These are phyloP conservation scores for Niebla homalea DNA, from an alignment of 495 filamentous ascomycete species.

Conservation along the genomic window DNA sequence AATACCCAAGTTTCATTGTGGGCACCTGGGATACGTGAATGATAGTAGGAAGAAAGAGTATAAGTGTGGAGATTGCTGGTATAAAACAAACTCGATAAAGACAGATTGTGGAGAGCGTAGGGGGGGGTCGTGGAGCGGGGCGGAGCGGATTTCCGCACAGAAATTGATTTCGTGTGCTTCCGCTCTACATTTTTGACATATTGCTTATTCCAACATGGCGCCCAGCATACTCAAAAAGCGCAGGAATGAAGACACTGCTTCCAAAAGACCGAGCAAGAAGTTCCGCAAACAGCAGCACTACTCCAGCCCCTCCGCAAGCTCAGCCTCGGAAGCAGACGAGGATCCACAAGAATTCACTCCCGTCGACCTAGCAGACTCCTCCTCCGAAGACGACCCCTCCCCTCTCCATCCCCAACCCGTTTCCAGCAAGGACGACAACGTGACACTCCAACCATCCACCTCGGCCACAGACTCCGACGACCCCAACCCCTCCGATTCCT, in stretches of 20 bases:
- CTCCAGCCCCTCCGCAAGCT: constrained; percentile 29
- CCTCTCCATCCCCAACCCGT: constrained; percentile 11
- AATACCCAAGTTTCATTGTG: no score
- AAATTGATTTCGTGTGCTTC: background rate
- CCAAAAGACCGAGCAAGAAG: constrained; percentile 37
- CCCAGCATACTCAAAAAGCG: constrained; percentile 40
- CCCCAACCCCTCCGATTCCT: constrained; percentile 6
- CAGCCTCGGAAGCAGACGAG: constrained; percentile 24
- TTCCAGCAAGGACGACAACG: background rate
- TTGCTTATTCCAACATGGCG: constrained; percentile 23
- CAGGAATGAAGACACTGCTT: constrained; percentile 32
- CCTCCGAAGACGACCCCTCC: constrained; percentile 42
- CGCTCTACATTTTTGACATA: background rate
- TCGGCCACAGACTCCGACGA: background rate
- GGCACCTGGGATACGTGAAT: no score
- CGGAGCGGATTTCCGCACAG: background rate
- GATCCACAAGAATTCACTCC: constrained; percentile 38
- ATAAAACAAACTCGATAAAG: no score
- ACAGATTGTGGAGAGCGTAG: background rate
- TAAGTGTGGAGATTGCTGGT: constrained; percentile 5
- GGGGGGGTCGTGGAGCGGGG: constrained; percentile 19
- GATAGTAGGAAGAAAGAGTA: no score
- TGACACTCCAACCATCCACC: background rate
- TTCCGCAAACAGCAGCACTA: constrained; percentile 55
- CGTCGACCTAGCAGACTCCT: constrained; percentile 56